Percentiles rank a stretch among this genome's conserved stretches.
Conservation (phyloP, 2,329 filamentous ascomycete species). For the Alternaria triticina region DNA sequence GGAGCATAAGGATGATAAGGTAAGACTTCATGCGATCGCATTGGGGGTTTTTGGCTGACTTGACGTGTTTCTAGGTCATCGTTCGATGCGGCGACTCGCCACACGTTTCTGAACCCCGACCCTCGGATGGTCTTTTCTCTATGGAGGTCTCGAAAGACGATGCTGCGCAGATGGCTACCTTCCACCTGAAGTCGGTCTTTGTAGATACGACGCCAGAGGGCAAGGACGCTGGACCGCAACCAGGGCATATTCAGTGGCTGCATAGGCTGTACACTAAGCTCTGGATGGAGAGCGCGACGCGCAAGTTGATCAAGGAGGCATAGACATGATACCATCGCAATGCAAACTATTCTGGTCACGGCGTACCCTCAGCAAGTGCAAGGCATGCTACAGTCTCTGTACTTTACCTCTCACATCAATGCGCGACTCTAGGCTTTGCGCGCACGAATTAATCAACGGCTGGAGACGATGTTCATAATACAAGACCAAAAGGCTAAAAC, state of each 20-base stretch:
- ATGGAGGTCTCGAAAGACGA: constrained; percentile 50
- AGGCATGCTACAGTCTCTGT: rapidly evolving
- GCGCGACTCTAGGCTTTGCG: neutral
- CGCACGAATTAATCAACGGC: rapidly evolving
- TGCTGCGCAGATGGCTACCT: constrained; percentile 43
- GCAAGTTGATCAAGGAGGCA: constrained; percentile 41
- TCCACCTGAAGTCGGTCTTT: constrained; percentile 50
- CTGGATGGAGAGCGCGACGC: constrained; percentile 51
- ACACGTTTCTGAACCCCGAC: constrained; percentile 32
- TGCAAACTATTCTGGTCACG: neutral
- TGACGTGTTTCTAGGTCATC: constrained; percentile 33
- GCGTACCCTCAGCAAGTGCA: neutral
- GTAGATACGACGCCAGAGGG: constrained; percentile 48
- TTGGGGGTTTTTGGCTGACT: constrained; percentile 7
- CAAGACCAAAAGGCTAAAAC: rapidly evolving
- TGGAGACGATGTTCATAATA: neutral
- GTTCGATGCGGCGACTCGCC: constrained; percentile 50
- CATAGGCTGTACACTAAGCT: constrained; percentile 49
- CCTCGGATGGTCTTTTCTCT: constrained; percentile 47
- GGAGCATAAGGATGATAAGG: constrained; percentile 44
- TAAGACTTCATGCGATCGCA: constrained; percentile 14
- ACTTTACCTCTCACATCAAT: neutral
- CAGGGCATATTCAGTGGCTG: constrained; percentile 38
- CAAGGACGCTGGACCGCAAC: constrained; percentile 32
- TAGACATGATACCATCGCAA: neutral